Percentiles rank a stretch among this genome's conserved stretches.
phyloP scores from a whole-genome alignment of 2,329 filamentous ascomycete genomes.

The Calonectria pauciramosa region DNA sequence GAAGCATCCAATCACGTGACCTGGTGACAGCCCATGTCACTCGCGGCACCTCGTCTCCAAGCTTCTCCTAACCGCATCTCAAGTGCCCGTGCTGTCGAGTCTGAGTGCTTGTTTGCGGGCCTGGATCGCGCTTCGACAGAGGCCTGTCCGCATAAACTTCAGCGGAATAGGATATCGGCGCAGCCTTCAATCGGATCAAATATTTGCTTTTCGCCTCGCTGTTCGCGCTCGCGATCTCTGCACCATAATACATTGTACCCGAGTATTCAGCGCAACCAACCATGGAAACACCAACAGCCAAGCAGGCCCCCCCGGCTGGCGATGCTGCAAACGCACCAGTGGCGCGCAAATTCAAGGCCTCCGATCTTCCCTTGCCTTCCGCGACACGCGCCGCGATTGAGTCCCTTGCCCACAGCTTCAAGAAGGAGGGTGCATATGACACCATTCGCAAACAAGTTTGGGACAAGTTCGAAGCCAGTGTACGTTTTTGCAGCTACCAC shows the following conservation, averaged over 20 bases:
- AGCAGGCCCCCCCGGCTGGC: conserved; percentile 36
- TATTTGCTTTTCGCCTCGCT: conserved; percentile 27
- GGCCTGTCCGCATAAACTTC: neutral
- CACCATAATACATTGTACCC: conserved; percentile 4
- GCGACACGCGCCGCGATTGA: conserved; percentile 82
- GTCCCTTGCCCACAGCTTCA: conserved; percentile 82
- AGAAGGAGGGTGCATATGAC: conserved; percentile 89
- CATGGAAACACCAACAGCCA: conserved; percentile 46
- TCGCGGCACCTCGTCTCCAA: conserved; percentile 19
- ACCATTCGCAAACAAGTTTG: conserved; percentile 81
- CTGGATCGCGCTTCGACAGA: neutral
- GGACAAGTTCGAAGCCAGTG: conserved; percentile 79
- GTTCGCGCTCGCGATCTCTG: conserved; percentile 28
- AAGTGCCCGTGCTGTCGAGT: neutral
- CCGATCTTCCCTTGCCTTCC: conserved; percentile 80
- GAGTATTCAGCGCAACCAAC: conserved; percentile 20
- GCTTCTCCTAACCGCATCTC: conserved; percentile 22
- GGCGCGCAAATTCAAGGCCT: conserved; percentile 74
- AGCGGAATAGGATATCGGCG: conserved; percentile 14
- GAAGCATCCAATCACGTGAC: conserved; percentile 37
- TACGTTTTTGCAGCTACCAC: conserved; percentile 54
- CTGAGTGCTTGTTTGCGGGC: neutral
- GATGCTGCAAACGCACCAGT: conserved; percentile 32
- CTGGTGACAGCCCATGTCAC: conserved; percentile 42
- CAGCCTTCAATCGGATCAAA: conserved; percentile 28